Base-by-base conservation (phyloP, 2,329 filamentous ascomycete genomes). In the Corynespora cassiicola region DNA sequence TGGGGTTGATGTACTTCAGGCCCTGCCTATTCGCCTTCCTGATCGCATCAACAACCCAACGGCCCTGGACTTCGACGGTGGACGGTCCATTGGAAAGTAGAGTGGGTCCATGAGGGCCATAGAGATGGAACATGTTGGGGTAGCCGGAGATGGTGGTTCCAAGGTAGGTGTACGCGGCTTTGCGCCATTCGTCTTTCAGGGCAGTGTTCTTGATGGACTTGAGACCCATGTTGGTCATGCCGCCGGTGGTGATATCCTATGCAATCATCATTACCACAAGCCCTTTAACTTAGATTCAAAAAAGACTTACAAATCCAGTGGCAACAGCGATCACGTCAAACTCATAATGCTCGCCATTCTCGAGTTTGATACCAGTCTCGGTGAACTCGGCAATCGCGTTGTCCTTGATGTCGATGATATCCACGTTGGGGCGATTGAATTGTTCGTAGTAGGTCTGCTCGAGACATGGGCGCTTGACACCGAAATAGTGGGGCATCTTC, bases 371-470 rank as follows among this genome's bases (percentile, higher is more conserved):
- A 8, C 65, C 65, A 3, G 39, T 57, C n/a, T 50, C 55, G 16
- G 56, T 54, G 23, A 67, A 51, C 7, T 47, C 42, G 15, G 44
- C 34, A 34, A 69, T 60, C 1, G 67, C 61, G 21, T 58, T 56
- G 34, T 57, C 49, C 16, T 61, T 63, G 42, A 70, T 55, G 42
- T 69, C 57, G 31, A 70, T 50, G 16, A 70, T 47, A 30, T 50
- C 50, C 17, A 68, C 63, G 25, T 69, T 56, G n/a, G 59, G 51
- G 23, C 49, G 48, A 45, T 69, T 60, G 23, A 70, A 50, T 22
- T 63, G 43, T 41, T 71, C 67, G 39, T 71, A 71, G 47, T 51
- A 71, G 45, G 63, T 54, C 30, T 70, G 67, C 45, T 71, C 67
- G 5, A 71, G 55, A 21, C 56, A 61, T 9, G 65, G 63, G 2